phyloP scores from a whole-genome alignment of 2,329 filamentous ascomycete species.

The Microsporum ferrugineum region DNA sequence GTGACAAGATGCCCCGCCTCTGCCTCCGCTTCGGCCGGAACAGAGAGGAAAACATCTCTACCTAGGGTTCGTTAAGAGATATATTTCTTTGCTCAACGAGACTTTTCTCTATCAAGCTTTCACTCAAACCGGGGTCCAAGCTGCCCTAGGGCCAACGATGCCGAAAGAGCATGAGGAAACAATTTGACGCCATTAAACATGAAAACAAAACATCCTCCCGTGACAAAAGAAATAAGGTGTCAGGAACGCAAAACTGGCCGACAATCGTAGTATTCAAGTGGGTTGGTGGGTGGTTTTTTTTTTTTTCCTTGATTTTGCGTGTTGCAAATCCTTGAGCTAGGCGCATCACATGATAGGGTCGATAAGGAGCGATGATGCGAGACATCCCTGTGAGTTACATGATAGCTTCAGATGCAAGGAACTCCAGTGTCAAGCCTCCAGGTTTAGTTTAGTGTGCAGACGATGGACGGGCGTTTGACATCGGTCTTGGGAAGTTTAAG shows the following conservation, averaged over 20 bases:
- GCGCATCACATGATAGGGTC: not conserved
- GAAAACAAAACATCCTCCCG: not conserved
- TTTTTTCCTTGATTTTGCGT: not conserved
- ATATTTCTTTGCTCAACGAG: not conserved
- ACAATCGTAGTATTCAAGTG: not conserved
- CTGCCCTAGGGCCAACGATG: not conserved
- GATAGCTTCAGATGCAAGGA: not conserved
- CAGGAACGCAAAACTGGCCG: not conserved
- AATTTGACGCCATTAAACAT: not conserved
- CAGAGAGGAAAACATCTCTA: slow-evolving; percentile 7
- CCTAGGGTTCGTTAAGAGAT: not conserved
- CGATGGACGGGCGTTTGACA: not conserved
- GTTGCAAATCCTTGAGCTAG: not conserved
- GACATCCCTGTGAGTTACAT: not conserved
- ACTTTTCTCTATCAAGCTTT: not conserved
- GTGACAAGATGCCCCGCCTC: not conserved
- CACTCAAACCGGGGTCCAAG: not conserved
- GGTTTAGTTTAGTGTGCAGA: too few species aligned
- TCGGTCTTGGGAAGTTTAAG: not conserved
- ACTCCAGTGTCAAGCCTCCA: not conserved
- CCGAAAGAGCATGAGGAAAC: not conserved
- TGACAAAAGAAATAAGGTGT: not conserved
- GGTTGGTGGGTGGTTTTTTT: not conserved
- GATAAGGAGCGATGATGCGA: not conserved
- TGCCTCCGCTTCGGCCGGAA: slow-evolving; percentile 3